Base-by-base conservation (phyloP, 2,329 filamentous ascomycete genomes). In the Alternaria arbusti region DNA sequence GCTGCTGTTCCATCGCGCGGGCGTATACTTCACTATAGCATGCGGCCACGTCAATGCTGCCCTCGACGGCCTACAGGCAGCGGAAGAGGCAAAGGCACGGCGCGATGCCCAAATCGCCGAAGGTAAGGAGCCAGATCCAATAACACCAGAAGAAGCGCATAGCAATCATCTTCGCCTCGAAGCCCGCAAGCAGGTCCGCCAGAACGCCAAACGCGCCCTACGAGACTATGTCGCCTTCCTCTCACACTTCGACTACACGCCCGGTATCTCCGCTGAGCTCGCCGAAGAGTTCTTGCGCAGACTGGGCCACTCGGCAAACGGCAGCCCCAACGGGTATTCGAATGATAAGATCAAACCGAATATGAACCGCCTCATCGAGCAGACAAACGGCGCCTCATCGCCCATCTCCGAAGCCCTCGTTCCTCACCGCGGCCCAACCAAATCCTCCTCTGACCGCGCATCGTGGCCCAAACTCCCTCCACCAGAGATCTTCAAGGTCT, bases 171-270 rank as follows among this genome's bases (percentile, higher is more conserved):
- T 78, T 56, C 82, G 86, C 58, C 78, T 88, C 23, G 88, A 91
- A 66, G 86, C 87, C 47, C 86, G 90, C 47, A 93, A 91, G 77
- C 81, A 86, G 25, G 90, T 95, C 68, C 91, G 92, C 70, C 85
- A 86, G 1, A 89, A 91, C 78, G 92, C 92, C 4, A 94, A 92
- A 78, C 87, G 89, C 59, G 92, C 92, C 1, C 80, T 96, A 22
- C 86, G 90, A 63, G 92, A 96, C 79, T 94, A 91, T 75, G 83
- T 89, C 70, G 83, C 86, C 22, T 96, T 92, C 74, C 82, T 96
- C 43, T 88, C 88, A 1, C 84, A 89, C 63, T 89, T 96, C 66
- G 91, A 96, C 72, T 96, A 96, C 79, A 91, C 92, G 0, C 91
- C 92, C 0, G 87, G 91, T 52, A 79, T 92, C 45, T 86, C 90